phyloP scores from a whole-genome alignment of 345 rosid genomes.

The Populus nigra region DNA sequence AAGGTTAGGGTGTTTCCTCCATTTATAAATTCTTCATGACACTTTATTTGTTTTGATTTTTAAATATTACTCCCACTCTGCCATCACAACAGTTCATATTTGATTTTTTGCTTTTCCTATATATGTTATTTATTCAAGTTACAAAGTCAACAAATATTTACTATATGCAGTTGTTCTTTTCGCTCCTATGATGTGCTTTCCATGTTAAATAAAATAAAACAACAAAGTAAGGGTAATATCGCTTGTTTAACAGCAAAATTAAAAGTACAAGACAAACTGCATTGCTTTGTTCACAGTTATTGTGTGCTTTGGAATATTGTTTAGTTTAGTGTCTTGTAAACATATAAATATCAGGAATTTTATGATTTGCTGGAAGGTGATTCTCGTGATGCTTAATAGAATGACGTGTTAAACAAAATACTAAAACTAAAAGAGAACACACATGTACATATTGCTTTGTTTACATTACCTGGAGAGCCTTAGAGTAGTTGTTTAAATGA shows the following conservation, averaged over 20 bases:
- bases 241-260: not conserved
- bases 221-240: not conserved
- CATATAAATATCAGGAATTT: not conserved
- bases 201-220: not conserved
- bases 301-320: not conserved
- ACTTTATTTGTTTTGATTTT: not conserved
- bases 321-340: not conserved
- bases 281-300: not conserved
- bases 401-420: not conserved
- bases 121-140: not conserved
- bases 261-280: not conserved
- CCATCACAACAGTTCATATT: not conserved
- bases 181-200: not conserved
- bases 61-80: not conserved
- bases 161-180: not conserved
- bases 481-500: not conserved
- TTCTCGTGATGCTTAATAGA: not conserved
- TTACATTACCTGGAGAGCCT: not conserved
- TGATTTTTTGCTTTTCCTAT: not conserved
- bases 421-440: not conserved
- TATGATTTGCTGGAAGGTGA: not conserved
- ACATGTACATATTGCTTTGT: not conserved
- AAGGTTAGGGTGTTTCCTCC: slow-evolving; percentile 60
- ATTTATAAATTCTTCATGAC: not conserved
- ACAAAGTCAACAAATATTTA: not conserved